Conservation (phyloP, 805 yeast genomes). For the Lipomyces starkeyi region DNA sequence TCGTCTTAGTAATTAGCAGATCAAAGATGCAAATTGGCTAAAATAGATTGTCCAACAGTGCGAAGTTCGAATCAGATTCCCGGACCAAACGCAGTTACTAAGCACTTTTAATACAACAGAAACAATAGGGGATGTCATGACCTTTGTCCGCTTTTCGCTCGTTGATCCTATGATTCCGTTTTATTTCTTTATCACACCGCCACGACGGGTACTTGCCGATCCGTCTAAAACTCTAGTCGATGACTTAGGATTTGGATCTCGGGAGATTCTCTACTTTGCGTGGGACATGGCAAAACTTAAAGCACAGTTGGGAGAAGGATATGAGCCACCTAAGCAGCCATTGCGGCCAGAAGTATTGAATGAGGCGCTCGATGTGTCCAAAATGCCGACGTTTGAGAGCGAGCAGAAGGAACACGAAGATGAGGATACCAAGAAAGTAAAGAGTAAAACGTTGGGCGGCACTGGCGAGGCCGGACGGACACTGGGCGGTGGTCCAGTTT, state of each 20-base stretch:
- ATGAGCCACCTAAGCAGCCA: slow-evolving; percentile 21
- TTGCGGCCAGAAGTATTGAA: slow-evolving; percentile 30
- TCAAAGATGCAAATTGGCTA: neutral
- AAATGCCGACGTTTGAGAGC: slow-evolving; percentile 16
- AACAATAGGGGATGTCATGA: slow-evolving; percentile 48
- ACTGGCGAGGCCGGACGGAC: slow-evolving; percentile 20
- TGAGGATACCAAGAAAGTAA: slow-evolving; percentile 14
- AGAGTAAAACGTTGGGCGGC: slow-evolving; percentile 19
- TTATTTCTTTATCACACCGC: slow-evolving; percentile 56
- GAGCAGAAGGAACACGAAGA: slow-evolving; percentile 21
- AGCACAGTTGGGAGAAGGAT: slow-evolving; percentile 31
- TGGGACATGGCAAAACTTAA: slow-evolving; percentile 40
- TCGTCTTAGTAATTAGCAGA: neutral
- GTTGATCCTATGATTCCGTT: slow-evolving; percentile 46
- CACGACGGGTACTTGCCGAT: slow-evolving; percentile 49
- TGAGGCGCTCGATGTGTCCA: slow-evolving; percentile 32
- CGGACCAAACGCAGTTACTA: slow-evolving; percentile 61
- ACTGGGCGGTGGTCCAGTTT: slow-evolving; percentile 15
- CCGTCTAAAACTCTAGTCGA: slow-evolving; percentile 45
- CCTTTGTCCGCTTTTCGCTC: slow-evolving; percentile 45
- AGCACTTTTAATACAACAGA: slow-evolving; percentile 56
- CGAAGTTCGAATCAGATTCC: slow-evolving; percentile 60
- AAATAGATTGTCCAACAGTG: slow-evolving; percentile 41
- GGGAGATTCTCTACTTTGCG: slow-evolving; percentile 53
- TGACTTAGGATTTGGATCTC: slow-evolving; percentile 54